Conservation (phyloP, 2,329 filamentous ascomycete species). For the Fusarium irregulare region DNA sequence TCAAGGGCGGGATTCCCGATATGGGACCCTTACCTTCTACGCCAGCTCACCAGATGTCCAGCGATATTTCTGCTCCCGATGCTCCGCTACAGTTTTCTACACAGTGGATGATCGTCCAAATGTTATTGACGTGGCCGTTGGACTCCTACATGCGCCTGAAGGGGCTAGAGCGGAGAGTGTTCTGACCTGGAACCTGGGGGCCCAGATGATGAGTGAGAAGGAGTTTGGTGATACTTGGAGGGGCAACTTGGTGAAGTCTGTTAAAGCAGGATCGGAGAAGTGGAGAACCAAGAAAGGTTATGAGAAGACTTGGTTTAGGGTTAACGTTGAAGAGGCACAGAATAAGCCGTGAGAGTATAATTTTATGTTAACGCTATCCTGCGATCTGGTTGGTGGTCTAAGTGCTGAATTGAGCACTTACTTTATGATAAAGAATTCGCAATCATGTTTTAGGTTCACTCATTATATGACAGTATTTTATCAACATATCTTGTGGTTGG, state of each 20-base stretch:
- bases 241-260: conserved; percentile 12
- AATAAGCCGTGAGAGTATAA: not conserved
- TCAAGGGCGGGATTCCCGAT: conserved; percentile 47
- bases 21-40: conserved; percentile 59
- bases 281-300: conserved; percentile 32
- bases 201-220: conserved; percentile 9
- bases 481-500: not conserved
- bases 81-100: conserved; percentile 61
- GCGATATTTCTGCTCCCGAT: conserved; percentile 61
- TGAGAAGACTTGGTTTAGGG: conserved; percentile 25
- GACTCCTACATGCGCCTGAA: conserved; percentile 56
- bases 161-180: conserved; percentile 60
- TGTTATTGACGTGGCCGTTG: conserved; percentile 58
- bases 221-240: conserved; percentile 36
- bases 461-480: not conserved
- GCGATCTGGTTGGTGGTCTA: not conserved
- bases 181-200: conserved; percentile 56
- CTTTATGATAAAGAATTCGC: not conserved
- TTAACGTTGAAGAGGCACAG: not conserved
- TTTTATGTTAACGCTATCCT: not conserved
- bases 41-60: conserved; percentile 57
- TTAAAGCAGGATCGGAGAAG: conserved; percentile 34
- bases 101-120: conserved; percentile 52
- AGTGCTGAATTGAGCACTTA: not conserved
- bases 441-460: not conserved